phyloP scores from a whole-genome alignment of 1,284 basidiomycete genomes.

The Malassezia psittaci region DNA sequence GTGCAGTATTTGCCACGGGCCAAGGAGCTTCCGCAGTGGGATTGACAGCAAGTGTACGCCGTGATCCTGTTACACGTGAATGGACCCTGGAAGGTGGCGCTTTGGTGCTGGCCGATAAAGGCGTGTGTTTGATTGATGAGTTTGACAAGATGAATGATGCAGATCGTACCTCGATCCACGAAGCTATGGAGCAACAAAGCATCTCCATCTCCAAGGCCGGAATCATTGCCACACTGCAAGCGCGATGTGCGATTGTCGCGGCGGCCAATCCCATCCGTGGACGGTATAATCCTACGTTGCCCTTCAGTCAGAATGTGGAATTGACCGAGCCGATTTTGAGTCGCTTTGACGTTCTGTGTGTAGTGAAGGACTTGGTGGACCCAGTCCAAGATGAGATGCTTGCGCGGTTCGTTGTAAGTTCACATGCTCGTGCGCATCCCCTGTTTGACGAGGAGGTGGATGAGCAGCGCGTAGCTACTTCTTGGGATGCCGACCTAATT shows the following conservation, averaged over 20 bases:
- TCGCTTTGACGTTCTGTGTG: conserved; percentile 95
- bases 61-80: conserved; percentile 90
- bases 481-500: conserved; percentile 71
- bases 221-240: conserved; percentile 91
- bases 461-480: conserved; percentile 73
- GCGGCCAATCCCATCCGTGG: conserved; percentile 92
- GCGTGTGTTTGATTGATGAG: conserved; percentile 96
- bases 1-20: conserved; percentile 96
- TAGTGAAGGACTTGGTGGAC: conserved; percentile 94
- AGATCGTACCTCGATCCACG: conserved; percentile 79
- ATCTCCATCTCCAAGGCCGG: conserved; percentile 99
- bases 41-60: conserved; percentile 93
- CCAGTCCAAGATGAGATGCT: conserved; percentile 93
- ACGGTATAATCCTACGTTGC: conserved; percentile 45
- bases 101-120: conserved; percentile 92
- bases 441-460: conserved; percentile 76
- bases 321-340: conserved; percentile 96
- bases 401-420: conserved; percentile 91
- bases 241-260: conserved; percentile 90
- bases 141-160: conserved; percentile 99
- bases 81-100: conserved; percentile 99
- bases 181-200: conserved; percentile 99
- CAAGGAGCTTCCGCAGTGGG: conserved; percentile 96
- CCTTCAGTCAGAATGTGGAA: conserved; percentile 97
- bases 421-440: conserved; percentile 86